Base-by-base conservation (phyloP, 2,329 filamentous ascomycete species). In the Aaosphaeria pasadenensis region DNA sequence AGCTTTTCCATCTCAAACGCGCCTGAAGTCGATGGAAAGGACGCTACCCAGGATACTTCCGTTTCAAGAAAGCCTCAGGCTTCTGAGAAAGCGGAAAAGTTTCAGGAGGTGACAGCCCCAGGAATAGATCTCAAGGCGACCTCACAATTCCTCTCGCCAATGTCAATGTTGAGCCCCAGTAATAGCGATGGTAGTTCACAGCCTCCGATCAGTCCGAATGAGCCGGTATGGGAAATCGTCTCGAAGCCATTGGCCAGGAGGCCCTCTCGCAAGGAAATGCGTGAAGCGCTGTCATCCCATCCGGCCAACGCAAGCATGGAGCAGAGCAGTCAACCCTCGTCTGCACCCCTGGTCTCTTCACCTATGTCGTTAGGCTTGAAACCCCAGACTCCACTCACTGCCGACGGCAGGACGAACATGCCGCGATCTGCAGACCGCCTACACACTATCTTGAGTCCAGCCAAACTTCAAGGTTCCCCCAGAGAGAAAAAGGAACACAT, bases 151-250 rank as follows among this genome's bases (percentile, higher is more conserved):
- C 43, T 54, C 11, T 48, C 57, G 6, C 17, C 17, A 24, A 24
- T 24, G 17, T 24, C 17, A 24, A 24, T 24, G 17, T 24, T 24
- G 17, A 24, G 17, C 17, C 17, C 17, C 17, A 24, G 17, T 24
- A 24, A 24, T 24, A 24, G 17, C 17, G 17, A 24, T 24, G 17
- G 17, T 24, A 24, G 17, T 24, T 24, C 17, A 24, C 17, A 24
- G 17, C 17, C 17, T 24, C 17, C 17, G 17, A 24, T 24, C 17
- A 24, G 17, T 24, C 43, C 61, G 17, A 56, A 56, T 33, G 63
- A 67, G 45, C 64, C 65, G 6, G 54, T 63, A 43, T 66, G 64
- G 64, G 62, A 67, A 43, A 58, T 67, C 43, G 53, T 49, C 46
- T 46, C 52, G 30, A 65, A 61, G 46, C 59, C 50, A 29, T 3